Evolutionary conservation across 495 filamentous ascomycete genomes (phyloP), one percentile per base, ranked within the genome.

Genomic region (Penicillium coprophilum): DNA sequence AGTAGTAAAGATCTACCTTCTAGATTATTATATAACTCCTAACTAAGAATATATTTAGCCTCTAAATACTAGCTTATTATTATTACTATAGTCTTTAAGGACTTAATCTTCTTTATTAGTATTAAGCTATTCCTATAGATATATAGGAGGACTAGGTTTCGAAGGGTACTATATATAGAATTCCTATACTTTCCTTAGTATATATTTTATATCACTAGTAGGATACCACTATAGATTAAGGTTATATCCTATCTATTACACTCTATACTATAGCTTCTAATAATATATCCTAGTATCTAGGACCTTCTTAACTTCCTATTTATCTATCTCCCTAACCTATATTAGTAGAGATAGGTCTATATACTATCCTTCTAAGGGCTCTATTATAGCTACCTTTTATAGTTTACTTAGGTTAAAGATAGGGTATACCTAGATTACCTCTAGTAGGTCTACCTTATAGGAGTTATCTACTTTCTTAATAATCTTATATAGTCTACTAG

Each of bases 401-500:
- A 63, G 45, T 15, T 63, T 63, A 8, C 59, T 47, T 19, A 17
- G 47, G n/a, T 43, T 13, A 8, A 63, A 56, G 3, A 63, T 45
- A n/a, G n/a, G 60, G 32, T 64, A 20, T 13, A 64, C 54, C 9
- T 12, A 2, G n/a, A 40, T 40, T 6, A n/a, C 7, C 3, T 32
- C 2, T 4, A 11, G 31, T 3, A 32, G 31, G 0, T 32, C 11
- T 3, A 32, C 0, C 2, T 9, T 9, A 12, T 32, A 40, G n/a
- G 38, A 6, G 15, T 19, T 19, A n/a, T 6, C 38, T 1, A 40
- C 38, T 5, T 40, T 19, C 15, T 17, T 12, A 12, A 19, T 19
- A 3, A 17, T 40, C 38, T 40, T 40, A 9, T 40, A 40, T 9
- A 5, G 38, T 12, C 38, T 6, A 19, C 38, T 24, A 5, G 23